phyloP scores from a whole-genome alignment of 177 flowering plant species.

The Vitis hybrid region DNA sequence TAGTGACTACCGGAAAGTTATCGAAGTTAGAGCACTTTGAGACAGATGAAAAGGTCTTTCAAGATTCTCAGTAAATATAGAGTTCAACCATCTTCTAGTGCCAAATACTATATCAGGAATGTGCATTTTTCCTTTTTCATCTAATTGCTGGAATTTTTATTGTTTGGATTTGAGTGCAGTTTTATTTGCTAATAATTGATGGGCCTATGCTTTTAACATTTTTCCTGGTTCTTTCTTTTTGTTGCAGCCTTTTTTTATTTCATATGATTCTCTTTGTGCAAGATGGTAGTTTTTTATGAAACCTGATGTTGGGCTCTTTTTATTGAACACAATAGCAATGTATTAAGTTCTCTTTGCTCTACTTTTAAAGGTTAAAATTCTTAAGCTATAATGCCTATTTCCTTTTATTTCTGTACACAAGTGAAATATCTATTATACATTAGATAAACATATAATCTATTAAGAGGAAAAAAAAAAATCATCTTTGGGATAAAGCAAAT shows the following conservation, averaged over 20 bases:
- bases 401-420: neutral
- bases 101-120: neutral
- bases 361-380: neutral
- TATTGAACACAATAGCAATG: too few relatives aligned
- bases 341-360: too few relatives aligned
- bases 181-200: neutral
- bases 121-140: neutral
- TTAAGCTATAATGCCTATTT: neutral
- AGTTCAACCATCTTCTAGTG: neutral
- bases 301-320: neutral
- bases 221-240: neutral
- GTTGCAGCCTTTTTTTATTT: neutral
- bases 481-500: neutral
- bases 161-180: neutral
- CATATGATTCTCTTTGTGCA: neutral
- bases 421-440: too few relatives aligned
- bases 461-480: neutral
- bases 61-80: neutral
- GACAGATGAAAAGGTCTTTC: conserved; percentile 81
- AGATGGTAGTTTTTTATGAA: neutral
- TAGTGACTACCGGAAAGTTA: conserved; percentile 83
- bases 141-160: neutral
- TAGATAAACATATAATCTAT: too few relatives aligned
- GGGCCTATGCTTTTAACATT: neutral
- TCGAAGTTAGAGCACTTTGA: conserved; percentile 96